A percentile compares a stretch with the other conserved stretches of the same genome.
Conservation (phyloP, 1,284 basidiomycete species). For the Agroathelia rolfsii region DNA sequence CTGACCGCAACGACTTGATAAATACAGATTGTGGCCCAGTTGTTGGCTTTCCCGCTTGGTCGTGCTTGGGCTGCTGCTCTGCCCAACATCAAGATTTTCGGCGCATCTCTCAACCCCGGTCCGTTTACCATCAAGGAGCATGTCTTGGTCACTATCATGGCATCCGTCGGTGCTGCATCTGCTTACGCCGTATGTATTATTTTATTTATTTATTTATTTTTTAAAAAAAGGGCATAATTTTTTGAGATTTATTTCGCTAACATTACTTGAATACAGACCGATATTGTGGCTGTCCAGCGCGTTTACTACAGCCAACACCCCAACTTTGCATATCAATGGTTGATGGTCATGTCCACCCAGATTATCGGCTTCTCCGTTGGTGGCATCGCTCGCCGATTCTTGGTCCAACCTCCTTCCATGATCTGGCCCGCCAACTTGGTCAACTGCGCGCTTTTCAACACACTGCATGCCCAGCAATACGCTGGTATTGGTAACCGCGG, state of each 20-base stretch:
- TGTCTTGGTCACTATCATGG: conserved; percentile 49
- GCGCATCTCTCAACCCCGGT: conserved; percentile 54
- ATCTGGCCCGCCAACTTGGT: conserved; percentile 49
- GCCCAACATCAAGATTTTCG: conserved; percentile 45
- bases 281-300: conserved; percentile 29
- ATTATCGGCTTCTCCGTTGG: conserved; percentile 37
- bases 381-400: conserved; percentile 32
- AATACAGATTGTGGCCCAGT: conserved; percentile 12
- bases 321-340: conserved; percentile 23
- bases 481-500: conserved; percentile 31
- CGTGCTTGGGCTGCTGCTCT: neutral
- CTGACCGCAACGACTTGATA: too few species aligned
- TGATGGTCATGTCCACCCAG: conserved; percentile 31
- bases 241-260: neutral
- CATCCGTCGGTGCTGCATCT: conserved; percentile 32
- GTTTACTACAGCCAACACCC: conserved; percentile 25
- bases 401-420: conserved; percentile 32
- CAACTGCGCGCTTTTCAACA: conserved; percentile 43
- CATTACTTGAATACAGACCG: conserved; percentile 40
- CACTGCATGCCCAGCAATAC: conserved; percentile 42
- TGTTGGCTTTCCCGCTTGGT: conserved; percentile 2
- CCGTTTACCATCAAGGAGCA: conserved; percentile 70
- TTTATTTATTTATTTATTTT: conserved; percentile 11
- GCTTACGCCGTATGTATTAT: conserved; percentile 34
- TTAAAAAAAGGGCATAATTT: neutral